Conservation (phyloP, 75 land plant genomes). For the Pinus tabuliformis region DNA sequence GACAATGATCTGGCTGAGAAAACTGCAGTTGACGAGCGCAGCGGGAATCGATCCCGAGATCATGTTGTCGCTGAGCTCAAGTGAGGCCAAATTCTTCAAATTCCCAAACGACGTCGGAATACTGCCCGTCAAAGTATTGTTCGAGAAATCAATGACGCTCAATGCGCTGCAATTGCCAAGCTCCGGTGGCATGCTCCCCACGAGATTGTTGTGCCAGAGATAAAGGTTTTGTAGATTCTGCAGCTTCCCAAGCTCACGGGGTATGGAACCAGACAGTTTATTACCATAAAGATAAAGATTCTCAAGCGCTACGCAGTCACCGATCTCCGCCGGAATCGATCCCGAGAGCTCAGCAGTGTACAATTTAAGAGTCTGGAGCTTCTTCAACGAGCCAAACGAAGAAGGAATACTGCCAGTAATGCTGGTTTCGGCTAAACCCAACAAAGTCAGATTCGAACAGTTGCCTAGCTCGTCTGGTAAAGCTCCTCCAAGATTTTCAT, state of each 20-base stretch:
- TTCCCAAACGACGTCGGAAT: constrained; percentile 62
- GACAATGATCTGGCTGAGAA: constrained; percentile 60
- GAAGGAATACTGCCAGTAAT: constrained; percentile 65
- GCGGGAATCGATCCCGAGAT: constrained; percentile 67
- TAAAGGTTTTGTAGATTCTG: constrained; percentile 38
- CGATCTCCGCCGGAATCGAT: constrained; percentile 68
- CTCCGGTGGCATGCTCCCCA: constrained; percentile 67
- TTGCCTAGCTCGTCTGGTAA: constrained; percentile 76
- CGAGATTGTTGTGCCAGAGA: constrained; percentile 65
- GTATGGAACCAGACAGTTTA: constrained; percentile 66
- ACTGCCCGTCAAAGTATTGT: constrained; percentile 56
- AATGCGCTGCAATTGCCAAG: constrained; percentile 47
- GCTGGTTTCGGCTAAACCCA: constrained; percentile 76
- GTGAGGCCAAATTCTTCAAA: constrained; percentile 41
- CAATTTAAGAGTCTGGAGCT: constrained; percentile 67
- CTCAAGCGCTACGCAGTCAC: constrained; percentile 52
- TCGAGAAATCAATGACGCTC: constrained; percentile 53
- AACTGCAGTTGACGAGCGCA: constrained; percentile 37
- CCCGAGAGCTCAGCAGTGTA: constrained; percentile 72
- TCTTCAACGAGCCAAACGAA: constrained; percentile 39
- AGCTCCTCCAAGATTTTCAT: constrained; percentile 62
- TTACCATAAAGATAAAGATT: constrained; percentile 67
- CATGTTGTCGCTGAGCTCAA: constrained; percentile 66
- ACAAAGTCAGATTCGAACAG: constrained; percentile 46
- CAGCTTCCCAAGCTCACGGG: constrained; percentile 37